Percentiles rank a stretch among this genome's conserved stretches.
Conservation (phyloP, 1,284 basidiomycete species). For the Wolfiporia cocos region DNA sequence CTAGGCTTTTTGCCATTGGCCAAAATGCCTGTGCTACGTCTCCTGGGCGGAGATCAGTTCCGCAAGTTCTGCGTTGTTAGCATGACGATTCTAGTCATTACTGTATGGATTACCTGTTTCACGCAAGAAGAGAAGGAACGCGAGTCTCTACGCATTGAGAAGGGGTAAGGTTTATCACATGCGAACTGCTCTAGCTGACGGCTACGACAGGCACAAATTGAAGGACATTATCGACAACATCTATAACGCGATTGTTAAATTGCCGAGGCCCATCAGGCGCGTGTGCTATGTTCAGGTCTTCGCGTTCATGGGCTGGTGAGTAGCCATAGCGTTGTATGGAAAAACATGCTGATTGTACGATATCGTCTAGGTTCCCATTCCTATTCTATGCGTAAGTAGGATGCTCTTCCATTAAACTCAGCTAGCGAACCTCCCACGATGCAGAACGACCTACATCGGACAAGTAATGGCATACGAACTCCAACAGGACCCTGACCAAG, state of each 20-base stretch:
- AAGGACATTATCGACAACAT: slow-evolving; percentile 75
- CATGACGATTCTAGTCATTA: slow-evolving; percentile 71
- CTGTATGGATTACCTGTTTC: slow-evolving; percentile 85
- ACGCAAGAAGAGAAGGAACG: slow-evolving; percentile 74
- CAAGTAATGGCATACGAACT: slow-evolving; percentile 85
- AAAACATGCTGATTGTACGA: slow-evolving; percentile 1
- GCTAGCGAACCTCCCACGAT: neutral
- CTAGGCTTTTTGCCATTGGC: slow-evolving; percentile 83
- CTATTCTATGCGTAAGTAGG: slow-evolving; percentile 78
- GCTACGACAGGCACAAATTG: slow-evolving; percentile 34
- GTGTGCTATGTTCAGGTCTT: slow-evolving; percentile 91
- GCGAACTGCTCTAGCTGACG: too few species aligned
- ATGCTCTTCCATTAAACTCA: slow-evolving; percentile 1
- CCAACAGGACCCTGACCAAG: slow-evolving; percentile 66
- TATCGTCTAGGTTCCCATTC: slow-evolving; percentile 75
- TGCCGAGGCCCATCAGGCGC: slow-evolving; percentile 79
- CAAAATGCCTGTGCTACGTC: slow-evolving; percentile 64
- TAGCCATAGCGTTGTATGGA: slow-evolving; percentile 9
- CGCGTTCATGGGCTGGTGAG: slow-evolving; percentile 88
- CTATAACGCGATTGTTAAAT: slow-evolving; percentile 58
- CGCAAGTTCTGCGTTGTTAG: slow-evolving; percentile 91
- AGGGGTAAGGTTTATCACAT: slow-evolving; percentile 28
- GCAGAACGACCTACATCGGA: slow-evolving; percentile 88
- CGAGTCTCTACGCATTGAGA: slow-evolving; percentile 35
- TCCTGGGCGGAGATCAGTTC: slow-evolving; percentile 93